Conservation (phyloP, 306 rosid genomes). For the Calophaca sinica region DNA sequence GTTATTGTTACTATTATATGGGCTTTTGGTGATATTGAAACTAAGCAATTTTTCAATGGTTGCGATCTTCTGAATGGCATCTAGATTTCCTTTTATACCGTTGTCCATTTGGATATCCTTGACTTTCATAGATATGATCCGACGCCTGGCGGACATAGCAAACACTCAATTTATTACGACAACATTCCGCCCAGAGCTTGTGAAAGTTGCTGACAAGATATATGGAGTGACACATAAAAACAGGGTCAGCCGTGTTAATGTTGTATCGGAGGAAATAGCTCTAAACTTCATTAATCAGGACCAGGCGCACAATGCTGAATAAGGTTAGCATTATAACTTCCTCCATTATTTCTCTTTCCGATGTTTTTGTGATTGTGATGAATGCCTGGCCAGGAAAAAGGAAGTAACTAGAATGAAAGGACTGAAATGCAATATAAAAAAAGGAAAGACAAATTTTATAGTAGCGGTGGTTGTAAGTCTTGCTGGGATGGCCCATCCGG, state of each 20-base stretch:
- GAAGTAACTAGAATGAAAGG: neutral
- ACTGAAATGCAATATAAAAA: neutral
- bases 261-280: conserved; percentile 77
- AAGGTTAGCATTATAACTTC: conserved; percentile 52
- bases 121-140: conserved; percentile 85
- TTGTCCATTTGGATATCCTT: conserved; percentile 53
- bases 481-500: neutral
- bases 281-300: conserved; percentile 88
- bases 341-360: neutral
- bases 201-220: conserved; percentile 91
- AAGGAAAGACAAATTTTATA: neutral
- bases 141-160: conserved; percentile 84
- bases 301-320: conserved; percentile 84
- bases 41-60: conserved; percentile 25
- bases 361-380: conserved; percentile 3
- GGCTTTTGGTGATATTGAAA: conserved; percentile 23
- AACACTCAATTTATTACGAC: conserved; percentile 95
- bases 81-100: conserved; percentile 36
- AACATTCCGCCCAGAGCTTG: conserved; percentile 95
- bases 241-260: conserved; percentile 92
- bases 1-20: neutral
- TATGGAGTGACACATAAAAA: conserved; percentile 88
- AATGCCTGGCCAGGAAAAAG: neutral
- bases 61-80: conserved; percentile 35
- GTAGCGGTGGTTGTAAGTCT: neutral